Conservation (phyloP, 441 rosid species). For the Gossypium schwendimanii region DNA sequence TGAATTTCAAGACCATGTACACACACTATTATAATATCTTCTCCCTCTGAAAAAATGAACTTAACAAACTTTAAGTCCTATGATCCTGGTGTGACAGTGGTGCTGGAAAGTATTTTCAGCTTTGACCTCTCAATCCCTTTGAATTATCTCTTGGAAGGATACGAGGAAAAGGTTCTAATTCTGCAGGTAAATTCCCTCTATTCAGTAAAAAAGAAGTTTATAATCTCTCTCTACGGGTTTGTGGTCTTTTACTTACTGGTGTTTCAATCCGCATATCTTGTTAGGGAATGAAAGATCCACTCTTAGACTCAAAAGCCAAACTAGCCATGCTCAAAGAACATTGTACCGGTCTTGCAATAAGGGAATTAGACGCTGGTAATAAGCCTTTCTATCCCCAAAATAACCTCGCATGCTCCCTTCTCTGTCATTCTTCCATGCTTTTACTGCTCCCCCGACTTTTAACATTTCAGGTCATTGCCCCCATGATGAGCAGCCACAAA, state of each 20-base stretch:
- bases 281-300: constrained; percentile 85
- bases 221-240: neutral
- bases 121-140: constrained; percentile 76
- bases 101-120: constrained; percentile 76
- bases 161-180: constrained; percentile 46
- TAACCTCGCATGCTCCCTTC: neutral
- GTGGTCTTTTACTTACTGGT: neutral
- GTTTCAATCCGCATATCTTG: neutral
- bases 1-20: neutral
- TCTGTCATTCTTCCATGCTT: neutral
- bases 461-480: constrained; percentile 71
- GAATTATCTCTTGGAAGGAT: constrained; percentile 60
- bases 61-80: constrained; percentile 52
- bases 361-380: constrained; percentile 68
- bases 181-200: constrained; percentile 47
- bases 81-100: constrained; percentile 75
- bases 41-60: constrained; percentile 19
- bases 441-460: neutral
- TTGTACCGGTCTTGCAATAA: constrained; percentile 39
- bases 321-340: constrained; percentile 53
- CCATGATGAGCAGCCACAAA: constrained; percentile 79
- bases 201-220: neutral
- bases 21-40: neutral
- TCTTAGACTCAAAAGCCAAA: constrained; percentile 55
- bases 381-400: neutral